Base-by-base conservation (phyloP, 1,284 basidiomycete species). In the Sporisorium sorghi region DNA sequence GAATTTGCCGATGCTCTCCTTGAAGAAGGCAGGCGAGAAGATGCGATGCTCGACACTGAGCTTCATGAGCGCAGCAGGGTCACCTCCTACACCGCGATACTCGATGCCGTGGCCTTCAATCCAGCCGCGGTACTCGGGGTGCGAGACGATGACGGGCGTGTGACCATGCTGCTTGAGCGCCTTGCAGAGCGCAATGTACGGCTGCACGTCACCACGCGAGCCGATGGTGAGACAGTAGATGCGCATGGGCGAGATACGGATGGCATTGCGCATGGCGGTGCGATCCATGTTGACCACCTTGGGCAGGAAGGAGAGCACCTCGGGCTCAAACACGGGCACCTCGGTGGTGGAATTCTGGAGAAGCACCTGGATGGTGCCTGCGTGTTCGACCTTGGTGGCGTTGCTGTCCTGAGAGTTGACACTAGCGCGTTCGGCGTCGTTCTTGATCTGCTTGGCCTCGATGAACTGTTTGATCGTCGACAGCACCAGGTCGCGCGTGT, bases 91-190 rank as follows among this genome's bases (percentile, higher is more conserved):
- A 14, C 65, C 62, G 14, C 72, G 64, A 48, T 77, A 81, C 44
- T 67, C 73, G 46, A 81, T 77, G 46, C 75, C 76, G 28, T 75
- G 60, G 2, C 70, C 61, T 74, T 89, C 87, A 35, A 90, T 85
- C 89, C 89, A 90, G 4, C 77, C 78, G 77, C 88, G 88, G 80
- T 90, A 90, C 78, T 90, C 89, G 64, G 87, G 86, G 82, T 90
- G 90, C 14, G 90, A 90, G 8, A 89, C 88, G 52, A 90, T 90
- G 8, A 87, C 88, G 19, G 87, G 86, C n/a, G 82, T 83, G 74
- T 90, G 89, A 0, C 88, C 88, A 64, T 89, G 62, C 54, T 61
- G 44, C 59, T 80, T 73, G 43, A 82, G 70, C 11, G 87, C 72
- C 85, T 85, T 85, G 86, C 85, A 86, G 33, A 88, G 81, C 1